Evolutionary conservation across 2,329 filamentous ascomycete species (phyloP).

Genomic region (Scolecobasidium constrictum): DNA sequence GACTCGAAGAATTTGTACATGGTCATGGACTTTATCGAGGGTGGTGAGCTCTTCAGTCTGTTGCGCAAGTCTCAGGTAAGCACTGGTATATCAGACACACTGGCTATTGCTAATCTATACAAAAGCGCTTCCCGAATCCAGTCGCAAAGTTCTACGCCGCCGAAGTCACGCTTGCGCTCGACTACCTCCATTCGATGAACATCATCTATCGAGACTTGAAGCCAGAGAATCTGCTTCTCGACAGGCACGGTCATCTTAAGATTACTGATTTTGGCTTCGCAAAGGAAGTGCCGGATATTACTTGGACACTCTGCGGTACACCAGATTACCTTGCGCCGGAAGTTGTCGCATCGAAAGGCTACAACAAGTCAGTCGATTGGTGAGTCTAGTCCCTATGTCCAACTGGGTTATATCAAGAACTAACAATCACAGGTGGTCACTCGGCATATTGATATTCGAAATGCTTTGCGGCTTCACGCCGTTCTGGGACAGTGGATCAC

Average conservation of each 20-base stretch:
- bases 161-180: constrained; percentile 87
- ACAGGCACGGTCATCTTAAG: constrained; percentile 88
- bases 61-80: constrained; percentile 82
- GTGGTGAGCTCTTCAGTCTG: constrained; percentile 91
- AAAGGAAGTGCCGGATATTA: constrained; percentile 96
- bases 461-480: constrained; percentile 99
- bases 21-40: constrained; percentile 99
- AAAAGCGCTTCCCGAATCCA: constrained; percentile 93
- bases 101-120: constrained; percentile 1
- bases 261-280: constrained; percentile 99
- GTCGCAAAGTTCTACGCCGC: constrained; percentile 99
- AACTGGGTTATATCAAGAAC: constrained; percentile 8
- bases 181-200: constrained; percentile 87
- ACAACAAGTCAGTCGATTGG: constrained; percentile 99
- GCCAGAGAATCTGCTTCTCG: constrained; percentile 83
- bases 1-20: constrained; percentile 95
- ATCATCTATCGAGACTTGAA: constrained; percentile 98
- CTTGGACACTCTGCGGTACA: constrained; percentile 95
- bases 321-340: constrained; percentile 96
- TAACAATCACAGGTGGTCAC: constrained; percentile 66
- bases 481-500: constrained; percentile 96
- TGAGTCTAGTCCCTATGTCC: constrained; percentile 40
- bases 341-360: constrained; percentile 97
- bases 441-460: constrained; percentile 97
- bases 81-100: constrained; percentile 10